These are phyloP conservation scores for Sclerotinia subarctica DNA, from an alignment of 2,329 filamentous ascomycete genomes.

Conservation along the genomic window DNA sequence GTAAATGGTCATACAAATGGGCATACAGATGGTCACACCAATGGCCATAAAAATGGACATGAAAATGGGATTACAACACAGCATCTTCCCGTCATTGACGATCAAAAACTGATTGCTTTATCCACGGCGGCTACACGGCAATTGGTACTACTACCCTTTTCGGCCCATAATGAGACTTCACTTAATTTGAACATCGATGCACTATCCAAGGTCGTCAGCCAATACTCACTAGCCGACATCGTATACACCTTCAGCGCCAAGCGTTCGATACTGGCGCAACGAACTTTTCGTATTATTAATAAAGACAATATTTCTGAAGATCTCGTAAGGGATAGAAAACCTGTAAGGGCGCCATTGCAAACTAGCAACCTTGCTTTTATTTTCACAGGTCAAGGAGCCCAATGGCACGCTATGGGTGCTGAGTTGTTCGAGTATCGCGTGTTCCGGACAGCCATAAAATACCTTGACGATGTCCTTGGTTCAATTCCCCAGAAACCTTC, in stretches of 20 bases:
- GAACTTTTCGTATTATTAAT: background rate
- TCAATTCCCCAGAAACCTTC: too few relatives aligned
- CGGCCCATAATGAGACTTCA: conserved; percentile 12
- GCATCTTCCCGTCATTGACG: too few relatives aligned
- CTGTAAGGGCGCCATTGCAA: background rate
- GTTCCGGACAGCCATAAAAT: too few relatives aligned
- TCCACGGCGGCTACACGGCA: too few relatives aligned
- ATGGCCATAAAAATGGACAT: background rate
- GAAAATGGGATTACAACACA: too few relatives aligned
- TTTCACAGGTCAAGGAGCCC: conserved; percentile 28
- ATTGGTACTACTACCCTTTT: background rate
- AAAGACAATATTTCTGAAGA: too few relatives aligned
- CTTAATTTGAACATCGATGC: background rate
- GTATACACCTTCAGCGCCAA: background rate
- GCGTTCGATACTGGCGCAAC: background rate
- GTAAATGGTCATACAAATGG: too few relatives aligned
- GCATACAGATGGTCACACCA: too few relatives aligned
- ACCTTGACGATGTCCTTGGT: too few relatives aligned
- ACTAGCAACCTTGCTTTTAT: conserved; percentile 12
- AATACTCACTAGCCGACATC: background rate
- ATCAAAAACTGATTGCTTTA: too few relatives aligned
- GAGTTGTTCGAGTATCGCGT: conserved; percentile 1
- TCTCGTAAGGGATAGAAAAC: too few relatives aligned
- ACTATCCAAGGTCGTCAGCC: background rate
- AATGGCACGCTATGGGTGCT: conserved; percentile 24